These are phyloP conservation scores for Cucumis cinereus DNA, from an alignment of 306 rosid species.

Conservation along the genomic window DNA sequence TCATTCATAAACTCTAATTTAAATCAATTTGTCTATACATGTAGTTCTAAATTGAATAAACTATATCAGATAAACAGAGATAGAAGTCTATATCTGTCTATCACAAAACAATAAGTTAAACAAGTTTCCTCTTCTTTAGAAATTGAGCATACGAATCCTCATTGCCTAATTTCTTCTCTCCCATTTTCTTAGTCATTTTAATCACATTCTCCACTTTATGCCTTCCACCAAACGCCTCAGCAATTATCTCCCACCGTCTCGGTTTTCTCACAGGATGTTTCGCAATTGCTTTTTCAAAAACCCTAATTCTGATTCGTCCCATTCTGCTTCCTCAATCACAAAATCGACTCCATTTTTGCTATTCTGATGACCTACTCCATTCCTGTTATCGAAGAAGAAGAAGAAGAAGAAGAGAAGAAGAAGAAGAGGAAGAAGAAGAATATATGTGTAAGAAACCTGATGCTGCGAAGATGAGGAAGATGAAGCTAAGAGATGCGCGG, in stretches of 20 bases:
- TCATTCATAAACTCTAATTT: too few relatives aligned
- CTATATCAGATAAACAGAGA: too few relatives aligned
- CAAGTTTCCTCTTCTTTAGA: slow-evolving; percentile 70
- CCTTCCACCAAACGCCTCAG: slow-evolving; percentile 64
- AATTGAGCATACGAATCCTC: slow-evolving; percentile 66
- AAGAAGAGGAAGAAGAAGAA: too few relatives aligned
- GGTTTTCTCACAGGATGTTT: slow-evolving; percentile 85
- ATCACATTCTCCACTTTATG: slow-evolving; percentile 68
- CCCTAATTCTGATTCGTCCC: slow-evolving; percentile 73
- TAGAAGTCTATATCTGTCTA: too few relatives aligned
- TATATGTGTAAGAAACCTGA: too few relatives aligned
- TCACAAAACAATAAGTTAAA: too few relatives aligned
- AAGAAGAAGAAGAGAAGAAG: too few relatives aligned
- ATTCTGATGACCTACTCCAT: slow-evolving; percentile 4
- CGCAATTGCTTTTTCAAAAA: slow-evolving; percentile 66
- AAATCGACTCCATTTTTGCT: slow-evolving; percentile 8
- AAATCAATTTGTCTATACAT: too few relatives aligned
- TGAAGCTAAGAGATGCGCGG: too few relatives aligned
- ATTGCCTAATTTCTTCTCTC: slow-evolving; percentile 60
- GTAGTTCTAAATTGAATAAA: too few relatives aligned
- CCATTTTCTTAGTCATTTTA: slow-evolving; percentile 59
- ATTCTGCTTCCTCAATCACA: slow-evolving; percentile 45
- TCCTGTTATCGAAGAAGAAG: slow-evolving; percentile 18
- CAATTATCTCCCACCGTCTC: slow-evolving; percentile 73
- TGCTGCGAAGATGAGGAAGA: too few relatives aligned